phyloP scores from a whole-genome alignment of 2,329 filamentous ascomycete genomes.

The Calonectria montana region DNA sequence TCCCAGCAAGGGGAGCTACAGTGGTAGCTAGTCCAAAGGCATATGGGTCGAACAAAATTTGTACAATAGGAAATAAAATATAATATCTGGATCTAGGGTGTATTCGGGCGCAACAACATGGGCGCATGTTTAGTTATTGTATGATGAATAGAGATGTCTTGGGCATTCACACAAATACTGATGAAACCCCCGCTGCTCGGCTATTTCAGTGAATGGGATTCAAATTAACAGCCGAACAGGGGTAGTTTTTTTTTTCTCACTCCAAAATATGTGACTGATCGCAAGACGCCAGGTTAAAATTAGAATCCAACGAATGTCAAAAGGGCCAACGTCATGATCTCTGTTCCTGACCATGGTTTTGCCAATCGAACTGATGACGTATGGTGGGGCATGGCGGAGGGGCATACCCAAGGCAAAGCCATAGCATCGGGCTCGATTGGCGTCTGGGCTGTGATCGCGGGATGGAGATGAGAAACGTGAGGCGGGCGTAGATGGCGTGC shows the following conservation, averaged over 20 bases:
- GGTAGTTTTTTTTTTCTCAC: not conserved
- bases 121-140: slow-evolving; percentile 18
- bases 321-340: slow-evolving; percentile 10
- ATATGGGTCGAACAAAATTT: slow-evolving; percentile 10
- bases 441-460: not conserved
- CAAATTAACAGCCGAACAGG: not conserved
- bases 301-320: not conserved
- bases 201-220: not conserved
- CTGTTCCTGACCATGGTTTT: slow-evolving; percentile 11
- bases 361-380: slow-evolving; percentile 34
- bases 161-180: not conserved
- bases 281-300: not conserved
- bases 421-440: not conserved
- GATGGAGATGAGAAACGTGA: not conserved
- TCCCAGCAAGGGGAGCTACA: slow-evolving; percentile 48
- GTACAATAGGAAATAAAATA: slow-evolving; percentile 33
- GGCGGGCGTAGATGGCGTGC: slow-evolving; percentile 12
- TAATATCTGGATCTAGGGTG: slow-evolving; percentile 29
- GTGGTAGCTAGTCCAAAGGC: not conserved
- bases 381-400: slow-evolving; percentile 32
- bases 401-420: not conserved
- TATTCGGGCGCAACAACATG: slow-evolving; percentile 25
- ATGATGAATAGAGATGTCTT: not conserved
- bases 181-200: not conserved
- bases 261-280: not conserved